A percentile compares a stretch with the other conserved stretches of the same genome.
These are phyloP conservation scores for Pichia norvegensis DNA, from an alignment of 1,139 yeast species.

Conservation along the genomic window DNA sequence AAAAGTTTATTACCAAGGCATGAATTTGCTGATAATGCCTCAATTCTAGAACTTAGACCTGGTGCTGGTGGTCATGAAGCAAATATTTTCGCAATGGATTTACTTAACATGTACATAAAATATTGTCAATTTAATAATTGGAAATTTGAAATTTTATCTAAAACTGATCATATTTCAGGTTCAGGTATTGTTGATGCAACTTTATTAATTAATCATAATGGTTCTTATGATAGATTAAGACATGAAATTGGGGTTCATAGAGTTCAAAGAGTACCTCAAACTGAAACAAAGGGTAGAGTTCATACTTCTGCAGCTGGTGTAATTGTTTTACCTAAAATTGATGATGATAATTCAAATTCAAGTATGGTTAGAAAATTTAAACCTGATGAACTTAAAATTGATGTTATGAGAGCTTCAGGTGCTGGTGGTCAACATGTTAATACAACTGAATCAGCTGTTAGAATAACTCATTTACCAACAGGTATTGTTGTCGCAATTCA, in stretches of 20 bases:
- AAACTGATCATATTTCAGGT: constrained; percentile 47
- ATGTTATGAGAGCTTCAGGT: constrained; percentile 95
- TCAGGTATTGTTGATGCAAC: constrained; percentile 74
- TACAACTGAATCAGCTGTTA: constrained; percentile 94
- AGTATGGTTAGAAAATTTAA: constrained; percentile 58
- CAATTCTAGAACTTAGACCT: constrained; percentile 80
- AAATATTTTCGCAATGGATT: constrained; percentile 71
- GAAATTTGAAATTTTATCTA: constrained; percentile 56
- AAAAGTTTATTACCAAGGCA: constrained; percentile 64
- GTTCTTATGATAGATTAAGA: constrained; percentile 64
- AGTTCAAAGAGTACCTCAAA: constrained; percentile 88
- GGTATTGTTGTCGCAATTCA: constrained; percentile 88
- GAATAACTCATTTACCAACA: constrained; percentile 86
- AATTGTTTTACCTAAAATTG: constrained; percentile 82
- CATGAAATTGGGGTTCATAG: constrained; percentile 95
- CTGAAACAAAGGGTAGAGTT: constrained; percentile 88
- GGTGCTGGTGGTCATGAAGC: constrained; percentile 98
- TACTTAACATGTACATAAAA: constrained; percentile 71
- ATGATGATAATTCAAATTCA: constrained; percentile 42
- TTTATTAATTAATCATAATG: constrained; percentile 63
- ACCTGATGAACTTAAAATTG: constrained; percentile 84
- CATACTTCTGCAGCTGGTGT: constrained; percentile 97
- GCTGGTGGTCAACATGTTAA: constrained; percentile 99
- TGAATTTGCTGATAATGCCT: constrained; percentile 68
- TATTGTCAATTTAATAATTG: constrained; percentile 62